Base-by-base conservation (phyloP, 2,329 filamentous ascomycete species). In the Xylariaceae sp. region DNA sequence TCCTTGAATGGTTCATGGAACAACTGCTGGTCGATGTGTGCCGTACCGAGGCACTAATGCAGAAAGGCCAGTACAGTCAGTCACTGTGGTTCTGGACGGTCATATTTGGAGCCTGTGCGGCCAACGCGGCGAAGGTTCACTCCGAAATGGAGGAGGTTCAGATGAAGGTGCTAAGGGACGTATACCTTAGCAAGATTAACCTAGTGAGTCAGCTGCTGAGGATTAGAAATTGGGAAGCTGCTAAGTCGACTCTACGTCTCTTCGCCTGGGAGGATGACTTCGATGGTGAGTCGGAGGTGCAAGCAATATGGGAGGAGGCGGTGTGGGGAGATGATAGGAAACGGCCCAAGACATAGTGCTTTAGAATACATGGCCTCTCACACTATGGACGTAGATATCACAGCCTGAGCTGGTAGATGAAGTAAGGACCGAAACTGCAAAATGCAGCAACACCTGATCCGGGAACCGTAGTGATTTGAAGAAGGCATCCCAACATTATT, bases 61-160 rank as follows among this genome's bases (percentile, higher is more conserved):
- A 70, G 44, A 68, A 69, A 48, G 75, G 72, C n/a, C 65, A 68
- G 15, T 77, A 75, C 65, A 75, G 70, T 50, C 72, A 70, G 52
- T 70, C 73, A 43, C 64, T 77, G 24, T 78, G 75, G 75, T 71
- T 78, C 27, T 78, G 75, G 73, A 75, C 74, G 18, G 72, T 76
- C 37, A 70, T 77, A 65, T 76, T 78, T 52, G 75, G 75, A 35
- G 75, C 75, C 8, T 75, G 74, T 29, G 71, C 73, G 37, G 73
- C 73, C 35, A 67, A 66, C 44, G 66, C 72, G n/a, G 73, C 71
- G 11, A 69, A 68, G 48, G 65, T 71, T 18, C 66, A 64, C 39
- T 74, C 71, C 33, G 57, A 62, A 3, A 60, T 68, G 11, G 74
- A 76, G 49, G 66, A 65, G 50, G 66, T 64, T 51, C 74, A 76